Conservation (phyloP, 164 flowering plant species). For the Pachysandra terminalis region DNA sequence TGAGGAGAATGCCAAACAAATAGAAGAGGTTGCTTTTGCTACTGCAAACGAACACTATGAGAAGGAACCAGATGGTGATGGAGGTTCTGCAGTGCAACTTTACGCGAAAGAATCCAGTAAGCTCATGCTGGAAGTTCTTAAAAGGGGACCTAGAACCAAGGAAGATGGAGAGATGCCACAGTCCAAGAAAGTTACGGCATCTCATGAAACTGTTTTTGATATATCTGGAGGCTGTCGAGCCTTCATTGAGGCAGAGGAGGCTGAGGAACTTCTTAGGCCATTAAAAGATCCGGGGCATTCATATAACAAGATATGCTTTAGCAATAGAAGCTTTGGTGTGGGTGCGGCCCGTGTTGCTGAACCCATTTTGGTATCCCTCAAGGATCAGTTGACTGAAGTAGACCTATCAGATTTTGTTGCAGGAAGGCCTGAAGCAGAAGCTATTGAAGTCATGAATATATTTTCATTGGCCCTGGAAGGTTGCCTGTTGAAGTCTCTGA, state of each 20-base stretch:
- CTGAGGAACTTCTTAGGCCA: no score
- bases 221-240: conserved; percentile 58
- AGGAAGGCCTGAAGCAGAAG: conserved; percentile 82
- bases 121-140: conserved; percentile 56
- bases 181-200: conserved; percentile 23
- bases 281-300: conserved; percentile 53
- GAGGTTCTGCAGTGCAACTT: no score
- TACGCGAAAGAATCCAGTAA: no score
- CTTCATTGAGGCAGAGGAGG: conserved; percentile 73
- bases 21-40: conserved; percentile 47
- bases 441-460: conserved; percentile 84
- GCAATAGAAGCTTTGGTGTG: conserved; percentile 85
- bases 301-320: conserved; percentile 78
- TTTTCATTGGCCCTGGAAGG: conserved; percentile 79
- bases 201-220: conserved; percentile 38
- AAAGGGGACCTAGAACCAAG: conserved; percentile 44
- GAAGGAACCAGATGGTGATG: conserved; percentile 63
- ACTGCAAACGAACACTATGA: conserved; percentile 40
- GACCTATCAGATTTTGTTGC: conserved; percentile 86
- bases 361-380: no score
- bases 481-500: conserved; percentile 50
- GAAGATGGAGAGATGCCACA: conserved; percentile 23
- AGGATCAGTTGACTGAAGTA: no score
- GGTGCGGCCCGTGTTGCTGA: conserved; percentile 79
- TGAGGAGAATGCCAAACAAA: conserved; percentile 48